phyloP scores from a whole-genome alignment of 179 eudicot genomes.

The Patellifolia procumbens region DNA sequence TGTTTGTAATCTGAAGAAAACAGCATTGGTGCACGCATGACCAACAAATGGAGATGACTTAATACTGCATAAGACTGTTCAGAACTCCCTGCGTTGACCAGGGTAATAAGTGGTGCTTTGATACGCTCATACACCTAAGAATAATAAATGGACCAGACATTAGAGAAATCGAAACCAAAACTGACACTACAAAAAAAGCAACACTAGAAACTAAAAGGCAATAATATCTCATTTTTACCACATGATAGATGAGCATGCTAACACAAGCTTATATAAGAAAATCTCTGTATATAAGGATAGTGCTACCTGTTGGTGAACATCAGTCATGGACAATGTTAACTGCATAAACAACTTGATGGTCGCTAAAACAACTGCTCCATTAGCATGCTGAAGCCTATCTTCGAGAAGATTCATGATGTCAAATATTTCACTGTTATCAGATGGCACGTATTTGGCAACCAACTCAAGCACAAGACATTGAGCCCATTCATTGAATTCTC shows the following conservation, averaged over 20 bases:
- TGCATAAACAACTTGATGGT: constrained; percentile 92
- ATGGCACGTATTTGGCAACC: constrained; percentile 88
- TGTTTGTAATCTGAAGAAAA: constrained; percentile 96
- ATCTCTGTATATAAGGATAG: not conserved
- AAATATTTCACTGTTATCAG: constrained; percentile 84
- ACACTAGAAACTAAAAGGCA: not conserved
- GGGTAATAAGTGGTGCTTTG: constrained; percentile 93
- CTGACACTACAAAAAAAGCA: not conserved
- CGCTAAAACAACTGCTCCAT: constrained; percentile 96
- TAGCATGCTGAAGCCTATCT: constrained; percentile 99
- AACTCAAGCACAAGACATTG: constrained; percentile 94
- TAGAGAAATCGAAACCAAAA: not conserved
- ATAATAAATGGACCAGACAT: not conserved
- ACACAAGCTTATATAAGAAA: not conserved
- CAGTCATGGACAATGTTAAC: constrained; percentile 91
- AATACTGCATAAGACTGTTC: constrained; percentile 92
- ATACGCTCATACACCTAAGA: constrained; percentile 93
- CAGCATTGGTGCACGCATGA: constrained; percentile 96
- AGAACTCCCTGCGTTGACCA: constrained; percentile 89
- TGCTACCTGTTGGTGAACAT: constrained; percentile 97
- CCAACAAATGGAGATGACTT: constrained; percentile 93
- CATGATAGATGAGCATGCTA: not conserved
- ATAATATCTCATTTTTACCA: not conserved
- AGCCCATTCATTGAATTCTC: constrained; percentile 97
- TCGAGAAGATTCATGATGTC: constrained; percentile 99